Base-by-base conservation (phyloP, 345 rosid species). In the Populus pruinosa region DNA sequence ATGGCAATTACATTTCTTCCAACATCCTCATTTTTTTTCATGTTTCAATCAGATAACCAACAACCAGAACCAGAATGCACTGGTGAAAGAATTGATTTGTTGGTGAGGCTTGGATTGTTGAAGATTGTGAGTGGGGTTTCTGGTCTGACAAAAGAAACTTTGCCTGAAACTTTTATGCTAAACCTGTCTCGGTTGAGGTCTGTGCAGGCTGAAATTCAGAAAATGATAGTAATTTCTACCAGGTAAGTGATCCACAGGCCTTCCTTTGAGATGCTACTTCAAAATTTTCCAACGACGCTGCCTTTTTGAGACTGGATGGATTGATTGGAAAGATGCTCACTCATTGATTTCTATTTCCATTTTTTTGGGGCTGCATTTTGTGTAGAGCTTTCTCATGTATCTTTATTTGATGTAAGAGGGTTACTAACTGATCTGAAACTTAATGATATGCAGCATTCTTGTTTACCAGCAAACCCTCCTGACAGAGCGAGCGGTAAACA, bases 151-250 rank as follows among this genome's bases (percentile, higher is more conserved):
- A 82, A 85, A 18, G 90, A 90, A 68, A 50, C 81, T 36, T 63
- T 91, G 64, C 98, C 99, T 0, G 99, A 95, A 82, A 93, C 96
- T 49, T 88, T 91, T 36, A 73, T 72, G 69, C 93, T 93, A 64
- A 95, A 91, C 78, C 86, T 90, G 72, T 59, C 87, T 31, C 91
- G 98, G 80, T 41, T 91, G 85, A 90, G 96, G 80, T 83, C 82
- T 80, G 86, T 86, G 67, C 98, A 95, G 85, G 87, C 87, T 82
- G 88, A 91, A 71, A 86, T 93, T 72, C 98, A 95, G 85, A 95
- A 93, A 86, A 87, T 92, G 2, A 78, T 89, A 71, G 96, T 93
- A 63, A 83, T 88, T 71, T 82, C 94, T 39, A 90, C 93, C 56
- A 91, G 99, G 99, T 85, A 78, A 68, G 81, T 36, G 27, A n/a